Evolutionary conservation across 345 rosid species (phyloP).

Genomic region (Noccaea caerulescens): DNA sequence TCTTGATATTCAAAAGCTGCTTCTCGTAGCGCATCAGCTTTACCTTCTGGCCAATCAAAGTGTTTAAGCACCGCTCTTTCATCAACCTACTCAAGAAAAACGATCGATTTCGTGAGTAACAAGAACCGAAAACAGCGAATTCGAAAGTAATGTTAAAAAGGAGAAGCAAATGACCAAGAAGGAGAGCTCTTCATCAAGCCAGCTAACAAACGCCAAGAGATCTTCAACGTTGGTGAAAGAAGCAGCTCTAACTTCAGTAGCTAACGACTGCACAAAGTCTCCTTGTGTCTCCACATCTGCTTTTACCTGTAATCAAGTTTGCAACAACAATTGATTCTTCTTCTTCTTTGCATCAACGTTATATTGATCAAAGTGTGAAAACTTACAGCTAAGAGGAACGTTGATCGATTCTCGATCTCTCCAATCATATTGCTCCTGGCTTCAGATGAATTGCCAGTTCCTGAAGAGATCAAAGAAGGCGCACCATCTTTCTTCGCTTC

Average conservation of each 20-base stretch:
- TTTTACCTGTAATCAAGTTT: conserved; percentile 66
- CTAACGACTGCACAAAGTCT: conserved; percentile 92
- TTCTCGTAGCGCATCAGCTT: conserved; percentile 95
- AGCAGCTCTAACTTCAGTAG: conserved; percentile 85
- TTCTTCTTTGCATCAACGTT: neutral
- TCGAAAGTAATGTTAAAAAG: neutral
- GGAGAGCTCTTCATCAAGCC: conserved; percentile 99
- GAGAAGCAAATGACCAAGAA: conserved; percentile 62
- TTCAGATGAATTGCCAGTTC: conserved; percentile 66
- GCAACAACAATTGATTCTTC: neutral
- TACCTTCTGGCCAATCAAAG: conserved; percentile 99
- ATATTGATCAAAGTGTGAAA: neutral
- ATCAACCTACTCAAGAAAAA: conserved; percentile 64
- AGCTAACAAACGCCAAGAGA: conserved; percentile 85
- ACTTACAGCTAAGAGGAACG: conserved; percentile 92
- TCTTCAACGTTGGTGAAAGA: conserved; percentile 76
- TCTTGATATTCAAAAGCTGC: conserved; percentile 98
- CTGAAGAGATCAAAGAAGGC: conserved; percentile 63
- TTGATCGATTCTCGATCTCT: conserved; percentile 88
- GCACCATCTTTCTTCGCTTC: conserved; percentile 89
- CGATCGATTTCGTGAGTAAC: neutral
- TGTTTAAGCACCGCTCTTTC: conserved; percentile 98
- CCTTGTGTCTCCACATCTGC: conserved; percentile 99
- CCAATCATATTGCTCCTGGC: conserved; percentile 97
- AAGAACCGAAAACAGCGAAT: neutral